A percentile compares a stretch with the other conserved stretches of the same genome.
These are phyloP conservation scores for Cystobasidium tubakii DNA, from an alignment of 768 basidiomycete species.

Conservation along the genomic window DNA sequence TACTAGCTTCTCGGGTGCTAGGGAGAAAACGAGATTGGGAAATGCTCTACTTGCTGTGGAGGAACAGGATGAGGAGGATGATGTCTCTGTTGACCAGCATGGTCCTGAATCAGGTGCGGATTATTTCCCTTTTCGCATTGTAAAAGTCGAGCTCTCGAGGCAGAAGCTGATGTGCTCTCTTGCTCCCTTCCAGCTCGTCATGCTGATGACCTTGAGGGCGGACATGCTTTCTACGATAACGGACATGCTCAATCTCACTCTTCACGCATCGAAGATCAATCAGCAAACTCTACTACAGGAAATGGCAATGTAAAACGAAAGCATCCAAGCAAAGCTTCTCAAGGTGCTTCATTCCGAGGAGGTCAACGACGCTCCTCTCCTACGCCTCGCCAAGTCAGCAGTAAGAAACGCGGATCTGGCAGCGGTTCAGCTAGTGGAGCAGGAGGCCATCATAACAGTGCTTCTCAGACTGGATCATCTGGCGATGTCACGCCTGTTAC, in stretches of 20 bases:
- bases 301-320: constrained; percentile 3
- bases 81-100: not conserved
- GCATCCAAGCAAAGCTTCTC: constrained; percentile 10
- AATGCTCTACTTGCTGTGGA: constrained; percentile 33
- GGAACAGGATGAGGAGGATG: constrained; percentile 25
- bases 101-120: not conserved
- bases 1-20: not conserved
- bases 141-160: no score
- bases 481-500: constrained; percentile 22
- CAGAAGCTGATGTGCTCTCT: no score
- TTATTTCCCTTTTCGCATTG: no score
- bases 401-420: not conserved
- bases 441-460: not conserved
- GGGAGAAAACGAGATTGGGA: constrained; percentile 25
- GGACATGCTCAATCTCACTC: not conserved
- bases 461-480: not conserved
- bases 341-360: constrained; percentile 39
- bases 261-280: not conserved
- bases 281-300: not conserved
- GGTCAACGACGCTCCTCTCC: constrained; percentile 46
- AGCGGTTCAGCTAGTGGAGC: not conserved
- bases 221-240: not conserved
- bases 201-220: not conserved
- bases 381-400: constrained; percentile 29
- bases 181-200: not conserved